phyloP scores from a whole-genome alignment of 2,329 filamentous ascomycete species.

The Alternaria triticimaculans region DNA sequence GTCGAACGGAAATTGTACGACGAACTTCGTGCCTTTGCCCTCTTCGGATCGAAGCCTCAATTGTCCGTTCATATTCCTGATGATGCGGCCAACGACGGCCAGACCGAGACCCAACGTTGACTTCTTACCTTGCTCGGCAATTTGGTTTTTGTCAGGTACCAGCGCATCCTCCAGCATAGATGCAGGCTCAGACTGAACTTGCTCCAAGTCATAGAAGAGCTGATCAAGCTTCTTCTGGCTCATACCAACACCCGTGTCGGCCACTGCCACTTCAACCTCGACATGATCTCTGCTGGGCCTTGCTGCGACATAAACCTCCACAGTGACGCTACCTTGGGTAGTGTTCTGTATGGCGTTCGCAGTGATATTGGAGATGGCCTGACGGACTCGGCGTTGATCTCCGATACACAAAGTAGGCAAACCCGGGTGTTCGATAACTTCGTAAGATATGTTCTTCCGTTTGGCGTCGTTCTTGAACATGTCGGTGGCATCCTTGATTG shows the following conservation, averaged over 20 bases:
- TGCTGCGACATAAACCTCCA: slow-evolving; percentile 70
- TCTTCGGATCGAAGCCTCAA: slow-evolving; percentile 82
- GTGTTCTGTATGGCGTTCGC: slow-evolving; percentile 88
- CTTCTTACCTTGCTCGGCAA: slow-evolving; percentile 43
- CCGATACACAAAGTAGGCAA: slow-evolving; percentile 76
- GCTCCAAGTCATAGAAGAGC: slow-evolving; percentile 66
- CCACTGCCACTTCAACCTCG: slow-evolving; percentile 74
- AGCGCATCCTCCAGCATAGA: slow-evolving; percentile 41
- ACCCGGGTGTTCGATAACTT: slow-evolving; percentile 70
- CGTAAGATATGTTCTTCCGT: slow-evolving; percentile 75
- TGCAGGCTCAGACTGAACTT: slow-evolving; percentile 61
- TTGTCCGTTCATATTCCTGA: slow-evolving; percentile 91
- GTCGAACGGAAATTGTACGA: slow-evolving; percentile 78
- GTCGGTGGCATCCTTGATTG: slow-evolving; percentile 77
- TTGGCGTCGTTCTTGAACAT: slow-evolving; percentile 76
- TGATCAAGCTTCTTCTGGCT: slow-evolving; percentile 62
- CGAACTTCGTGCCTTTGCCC: slow-evolving; percentile 81
- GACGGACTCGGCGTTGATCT: slow-evolving; percentile 79
- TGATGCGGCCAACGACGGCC: slow-evolving; percentile 84
- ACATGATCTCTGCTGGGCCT: slow-evolving; percentile 55
- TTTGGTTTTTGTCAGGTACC: slow-evolving; percentile 38
- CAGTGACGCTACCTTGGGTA: slow-evolving; percentile 67
- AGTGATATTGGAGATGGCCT: slow-evolving; percentile 81
- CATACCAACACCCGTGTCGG: slow-evolving; percentile 77
- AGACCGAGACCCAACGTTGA: slow-evolving; percentile 77